Base-by-base conservation (phyloP, 441 rosid species). In the Syzygium syzygioides region DNA sequence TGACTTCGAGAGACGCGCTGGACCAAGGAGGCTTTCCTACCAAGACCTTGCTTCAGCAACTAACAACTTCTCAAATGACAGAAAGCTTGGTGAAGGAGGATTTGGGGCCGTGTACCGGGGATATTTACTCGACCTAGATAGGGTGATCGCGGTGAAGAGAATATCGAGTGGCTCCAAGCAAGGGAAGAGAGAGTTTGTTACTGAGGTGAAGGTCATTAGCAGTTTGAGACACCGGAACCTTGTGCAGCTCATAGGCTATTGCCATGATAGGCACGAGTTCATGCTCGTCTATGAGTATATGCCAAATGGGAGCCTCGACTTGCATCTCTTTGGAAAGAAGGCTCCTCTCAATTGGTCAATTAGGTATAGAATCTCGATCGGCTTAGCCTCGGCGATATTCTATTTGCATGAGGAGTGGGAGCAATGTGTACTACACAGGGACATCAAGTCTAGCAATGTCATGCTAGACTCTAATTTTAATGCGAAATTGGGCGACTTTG, bases 41-140 rank as follows among this genome's bases (percentile, higher is more conserved):
- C 62, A 88, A n/a, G 92, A 93, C 48, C 93, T 94, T 53, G 89
- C 83, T 45, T 89, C 68, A 3, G 93, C 96, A 50, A 92, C 95
- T 9, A 92, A 84, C 86, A 88, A 91, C 89, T 94, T 94, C 90
- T 90, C 92, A 1, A 88, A 85, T 28, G 93, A 57, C 8, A 93
- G 94, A 86, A 94, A 94, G 94, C 90, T 94, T 3, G 95, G 97
- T 6, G 93, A 93, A 91, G 92, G 94, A 87, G 95, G 96, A 79
- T 94, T 95, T 48, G 95, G 95, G 60, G 92, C 90, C 2, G 95
- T 94, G 71, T 95, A 93, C 85, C 91, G 84, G 87, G 95, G 94
- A 50, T 91, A 90, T 71, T 87, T 91, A 64, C 87, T 71, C 30
- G 89, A 91, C 19, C 59, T 89, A 15, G 91, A 89, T 28, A 86